These are phyloP conservation scores for Saksenaea vasiformis DNA, from an alignment of 371 early-diverging fungal species.

Conservation along the genomic window DNA sequence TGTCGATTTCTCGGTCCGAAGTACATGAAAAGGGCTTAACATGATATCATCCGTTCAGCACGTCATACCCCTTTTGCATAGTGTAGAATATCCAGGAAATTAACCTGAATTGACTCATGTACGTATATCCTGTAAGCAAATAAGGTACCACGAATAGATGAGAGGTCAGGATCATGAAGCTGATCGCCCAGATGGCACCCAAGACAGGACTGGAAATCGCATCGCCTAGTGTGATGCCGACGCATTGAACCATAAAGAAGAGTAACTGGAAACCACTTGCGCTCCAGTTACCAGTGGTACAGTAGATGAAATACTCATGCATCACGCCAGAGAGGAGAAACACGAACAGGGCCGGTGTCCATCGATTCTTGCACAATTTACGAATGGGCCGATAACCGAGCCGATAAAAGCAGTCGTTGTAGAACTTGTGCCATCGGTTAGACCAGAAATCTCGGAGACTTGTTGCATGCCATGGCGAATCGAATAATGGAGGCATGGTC, in stretches of 20 bases:
- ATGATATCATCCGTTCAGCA: too few relatives aligned
- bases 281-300: slow-evolving; percentile 30
- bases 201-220: slow-evolving; percentile 16
- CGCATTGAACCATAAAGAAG: slow-evolving; percentile 34
- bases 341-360: slow-evolving; percentile 30
- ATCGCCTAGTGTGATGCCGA: slow-evolving; percentile 34
- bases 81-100: neutral
- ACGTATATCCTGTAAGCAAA: slow-evolving; percentile 5
- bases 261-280: slow-evolving; percentile 32
- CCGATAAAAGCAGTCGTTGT: slow-evolving; percentile 41
- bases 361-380: slow-evolving; percentile 14
- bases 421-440: slow-evolving; percentile 43
- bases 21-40: neutral
- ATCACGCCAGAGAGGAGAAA: slow-evolving; percentile 43
- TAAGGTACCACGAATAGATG: slow-evolving; percentile 26
- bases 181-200: slow-evolving; percentile 27
- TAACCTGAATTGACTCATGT: neutral
- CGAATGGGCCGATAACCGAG: slow-evolving; percentile 36
- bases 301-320: slow-evolving; percentile 45
- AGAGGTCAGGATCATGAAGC: slow-evolving; percentile 24
- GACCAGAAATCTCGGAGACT: slow-evolving; percentile 44
- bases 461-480: slow-evolving; percentile 37
- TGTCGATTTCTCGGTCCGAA: neutral
- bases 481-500: slow-evolving; percentile 36
- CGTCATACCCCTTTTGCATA: neutral